Evolutionary conservation across 2,329 filamentous ascomycete species (phyloP).

Genomic region (Sporothrix brasiliensis): DNA sequence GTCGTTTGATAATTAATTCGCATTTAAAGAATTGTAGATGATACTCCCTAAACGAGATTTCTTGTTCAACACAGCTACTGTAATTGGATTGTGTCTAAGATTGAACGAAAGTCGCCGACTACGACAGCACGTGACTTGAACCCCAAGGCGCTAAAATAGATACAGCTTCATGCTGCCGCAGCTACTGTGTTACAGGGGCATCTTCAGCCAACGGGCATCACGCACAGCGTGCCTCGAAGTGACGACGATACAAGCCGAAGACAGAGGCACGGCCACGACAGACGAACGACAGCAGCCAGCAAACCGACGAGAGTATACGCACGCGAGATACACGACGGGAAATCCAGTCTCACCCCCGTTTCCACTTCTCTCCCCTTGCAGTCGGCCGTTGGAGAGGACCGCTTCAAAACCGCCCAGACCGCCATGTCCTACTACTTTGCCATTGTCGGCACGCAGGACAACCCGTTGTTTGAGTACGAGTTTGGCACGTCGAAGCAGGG

Average conservation of each 20-base stretch:
- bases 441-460: conserved; percentile 93
- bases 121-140: conserved; percentile 1
- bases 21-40: too few relatives aligned
- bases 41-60: neutral
- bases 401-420: neutral
- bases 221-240: neutral
- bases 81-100: neutral
- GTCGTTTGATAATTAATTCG: neutral
- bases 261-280: neutral
- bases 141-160: neutral
- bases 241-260: neutral
- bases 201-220: neutral
- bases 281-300: neutral
- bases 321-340: neutral
- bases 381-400: neutral
- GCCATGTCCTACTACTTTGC: conserved; percentile 99
- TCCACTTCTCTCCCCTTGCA: neutral
- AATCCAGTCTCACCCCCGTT: neutral
- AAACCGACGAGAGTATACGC: neutral
- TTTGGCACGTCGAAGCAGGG: conserved; percentile 96
- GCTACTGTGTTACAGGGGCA: conserved; percentile 20
- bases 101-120: neutral
- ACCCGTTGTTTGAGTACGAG: conserved; percentile 93
- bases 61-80: neutral
- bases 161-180: neutral